Base-by-base conservation (phyloP, 2,329 filamentous ascomycete genomes). In the Westerdykella aurantiaca region DNA sequence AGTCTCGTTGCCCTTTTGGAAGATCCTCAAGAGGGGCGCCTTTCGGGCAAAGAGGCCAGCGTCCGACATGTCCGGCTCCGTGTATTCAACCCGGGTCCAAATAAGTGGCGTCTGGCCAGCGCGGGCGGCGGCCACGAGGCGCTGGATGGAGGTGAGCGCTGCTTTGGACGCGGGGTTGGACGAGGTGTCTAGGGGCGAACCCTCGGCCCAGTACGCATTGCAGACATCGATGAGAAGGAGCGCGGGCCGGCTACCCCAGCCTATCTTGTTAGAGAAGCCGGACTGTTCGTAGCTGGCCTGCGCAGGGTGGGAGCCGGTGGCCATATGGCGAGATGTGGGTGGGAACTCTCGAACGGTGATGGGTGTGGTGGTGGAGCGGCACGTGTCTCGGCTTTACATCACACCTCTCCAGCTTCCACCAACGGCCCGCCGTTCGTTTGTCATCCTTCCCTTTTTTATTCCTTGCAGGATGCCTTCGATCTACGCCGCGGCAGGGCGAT, bases 201-300 rank as follows among this genome's bases (percentile, higher is more conserved):
- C 64, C 21, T 61, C 51, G 4, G 60, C 63, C 68, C 69, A 75
- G 55, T 74, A 74, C 12, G 70, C 71, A 31, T 65, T 69, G 56
- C 71, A 75, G 34, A 74, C 70, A 50, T 75, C 72, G 55, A 75
- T 66, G 18, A 75, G 53, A 38, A 75, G 54, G 2, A 75, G 61
- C 17, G 67, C 72, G 4, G 71, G 70, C 5, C 57, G 61, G 17
- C 40, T 43, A 31, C 71, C 72, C 71, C 71, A 74, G 47, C 70
- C 70, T 54, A 74, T 70, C 29, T 62, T 67, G 33, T 64, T 58
- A 39, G 64, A 64, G 49, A 68, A 73, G 46, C 70, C 71, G 31
- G 68, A 63, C 38, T 43, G 44, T 16, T 53, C 49, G 40, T 63
- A 63, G 45, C 46, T 53, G 37, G 53, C 50, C 50, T 55, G 51